Percentiles rank a stretch among this genome's conserved stretches.
Conservation (phyloP, 1,284 basidiomycete genomes). For the Cystobasidium slooffiae region DNA sequence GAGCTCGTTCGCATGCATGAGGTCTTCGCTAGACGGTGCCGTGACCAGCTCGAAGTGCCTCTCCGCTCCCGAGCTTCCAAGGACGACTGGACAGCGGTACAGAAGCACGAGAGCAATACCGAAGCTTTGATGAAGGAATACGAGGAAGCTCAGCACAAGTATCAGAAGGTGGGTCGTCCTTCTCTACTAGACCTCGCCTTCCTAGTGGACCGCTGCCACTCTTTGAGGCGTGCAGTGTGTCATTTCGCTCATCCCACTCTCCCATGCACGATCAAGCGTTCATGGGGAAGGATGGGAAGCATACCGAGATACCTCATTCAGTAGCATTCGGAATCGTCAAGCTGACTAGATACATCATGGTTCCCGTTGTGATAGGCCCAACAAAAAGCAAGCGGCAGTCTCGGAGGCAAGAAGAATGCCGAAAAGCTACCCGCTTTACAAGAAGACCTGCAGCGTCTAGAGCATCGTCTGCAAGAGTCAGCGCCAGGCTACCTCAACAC, state of each 20-base stretch:
- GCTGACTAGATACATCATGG: not conserved
- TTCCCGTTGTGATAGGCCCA: slow-evolving; percentile 19
- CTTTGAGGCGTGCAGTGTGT: not conserved
- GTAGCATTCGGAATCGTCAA: not conserved
- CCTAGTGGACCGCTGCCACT: not conserved
- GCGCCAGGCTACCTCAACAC: slow-evolving; percentile 24
- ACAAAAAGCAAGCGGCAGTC: slow-evolving; percentile 18
- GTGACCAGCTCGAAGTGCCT: slow-evolving; percentile 31
- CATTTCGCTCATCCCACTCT: not conserved
- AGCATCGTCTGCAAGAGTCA: slow-evolving; percentile 24
- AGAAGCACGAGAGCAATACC: slow-evolving; percentile 20
- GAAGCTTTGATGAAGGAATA: slow-evolving; percentile 30
- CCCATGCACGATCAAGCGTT: not conserved
- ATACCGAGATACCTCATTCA: not conserved
- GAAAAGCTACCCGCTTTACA: slow-evolving; percentile 32
- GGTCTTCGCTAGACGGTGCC: slow-evolving; percentile 29
- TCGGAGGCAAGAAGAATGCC: slow-evolving; percentile 29
- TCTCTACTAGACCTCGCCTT: not conserved
- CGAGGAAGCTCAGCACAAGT: slow-evolving; percentile 20
- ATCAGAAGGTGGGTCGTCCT: slow-evolving; percentile 24
- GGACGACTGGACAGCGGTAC: slow-evolving; percentile 31
- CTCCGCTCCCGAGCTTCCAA: slow-evolving; percentile 18
- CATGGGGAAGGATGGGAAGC: not conserved
- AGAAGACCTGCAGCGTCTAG: not conserved
- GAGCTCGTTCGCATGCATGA: slow-evolving; percentile 27